Evolutionary conservation across 345 rosid species (phyloP).

Genomic region (Litchi chinensis): DNA sequence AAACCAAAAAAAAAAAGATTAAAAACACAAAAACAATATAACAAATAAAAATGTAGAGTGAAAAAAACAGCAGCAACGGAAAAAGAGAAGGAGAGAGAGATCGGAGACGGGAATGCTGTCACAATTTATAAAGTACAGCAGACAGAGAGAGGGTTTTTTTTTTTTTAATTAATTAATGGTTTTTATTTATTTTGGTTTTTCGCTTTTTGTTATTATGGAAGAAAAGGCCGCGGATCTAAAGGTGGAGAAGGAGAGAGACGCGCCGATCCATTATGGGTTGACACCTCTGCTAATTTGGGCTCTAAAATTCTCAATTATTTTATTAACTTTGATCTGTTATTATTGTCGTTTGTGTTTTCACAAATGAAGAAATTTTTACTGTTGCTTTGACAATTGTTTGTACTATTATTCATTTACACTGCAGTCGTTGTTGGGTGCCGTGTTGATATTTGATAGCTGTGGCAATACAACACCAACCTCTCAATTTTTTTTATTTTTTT

Average conservation of each 20-base stretch:
- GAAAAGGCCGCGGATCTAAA: conserved; percentile 40
- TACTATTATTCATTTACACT: too few relatives aligned
- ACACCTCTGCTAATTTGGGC: conserved; percentile 26
- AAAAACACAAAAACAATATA: not conserved
- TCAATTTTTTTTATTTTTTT: too few relatives aligned
- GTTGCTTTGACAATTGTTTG: too few relatives aligned
- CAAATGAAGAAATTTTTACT: too few relatives aligned
- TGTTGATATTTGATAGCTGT: too few relatives aligned
- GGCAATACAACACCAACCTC: too few relatives aligned
- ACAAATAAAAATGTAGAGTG: not conserved
- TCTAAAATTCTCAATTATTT: not conserved
- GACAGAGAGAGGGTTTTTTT: conserved; percentile 13
- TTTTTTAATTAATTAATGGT: conserved; percentile 15
- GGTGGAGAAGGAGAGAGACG: conserved; percentile 16
- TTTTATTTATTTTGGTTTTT: not conserved
- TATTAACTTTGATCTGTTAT: too few relatives aligned
- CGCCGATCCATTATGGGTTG: not conserved
- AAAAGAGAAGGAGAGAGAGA: conserved; percentile 15
- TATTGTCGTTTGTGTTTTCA: too few relatives aligned
- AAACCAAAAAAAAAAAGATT: too few relatives aligned
- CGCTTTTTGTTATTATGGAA: conserved; percentile 23
- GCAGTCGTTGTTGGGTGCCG: too few relatives aligned
- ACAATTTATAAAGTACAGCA: conserved; percentile 13
- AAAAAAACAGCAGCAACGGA: not conserved
- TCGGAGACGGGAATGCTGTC: not conserved